These are phyloP conservation scores for Panellus pusillus DNA, from an alignment of 768 basidiomycete species.

Conservation along the genomic window DNA sequence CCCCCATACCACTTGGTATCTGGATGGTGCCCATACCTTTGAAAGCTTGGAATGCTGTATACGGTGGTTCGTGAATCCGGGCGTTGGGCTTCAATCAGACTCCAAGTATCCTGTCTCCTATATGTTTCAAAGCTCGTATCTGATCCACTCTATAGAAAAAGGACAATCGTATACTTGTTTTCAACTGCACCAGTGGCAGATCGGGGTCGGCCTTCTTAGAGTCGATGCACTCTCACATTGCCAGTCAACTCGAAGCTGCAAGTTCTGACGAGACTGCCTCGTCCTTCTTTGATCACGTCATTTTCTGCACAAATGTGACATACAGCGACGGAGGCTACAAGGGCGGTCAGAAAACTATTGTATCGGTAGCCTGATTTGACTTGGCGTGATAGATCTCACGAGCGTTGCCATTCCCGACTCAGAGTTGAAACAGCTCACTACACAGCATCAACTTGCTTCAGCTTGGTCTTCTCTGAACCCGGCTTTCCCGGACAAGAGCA, in stretches of 20 bases:
- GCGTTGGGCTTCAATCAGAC: conserved; percentile 43
- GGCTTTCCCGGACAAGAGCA: conserved; percentile 54
- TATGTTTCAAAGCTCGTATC: background rate
- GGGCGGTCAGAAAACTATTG: conserved; percentile 56
- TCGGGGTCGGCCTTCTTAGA: conserved; percentile 73
- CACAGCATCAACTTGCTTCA: conserved; percentile 72
- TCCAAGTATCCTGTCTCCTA: conserved; percentile 4
- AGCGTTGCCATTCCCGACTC: conserved; percentile 61
- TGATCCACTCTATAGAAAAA: conserved; percentile 22
- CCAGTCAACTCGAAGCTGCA: conserved; percentile 44
- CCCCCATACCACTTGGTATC: conserved; percentile 69
- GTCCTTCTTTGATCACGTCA: conserved; percentile 76
- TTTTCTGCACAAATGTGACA: conserved; percentile 97
- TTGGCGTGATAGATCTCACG: conserved; percentile 64
- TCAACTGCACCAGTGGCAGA: conserved; percentile 94
- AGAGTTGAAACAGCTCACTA: conserved; percentile 65
- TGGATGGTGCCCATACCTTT: conserved; percentile 94
- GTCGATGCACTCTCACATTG: conserved; percentile 53
- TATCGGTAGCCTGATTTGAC: background rate
- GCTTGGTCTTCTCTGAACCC: conserved; percentile 73
- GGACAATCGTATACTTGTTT: conserved; percentile 67
- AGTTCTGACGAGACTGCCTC: conserved; percentile 36
- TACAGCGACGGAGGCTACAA: conserved; percentile 89
- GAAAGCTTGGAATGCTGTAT: conserved; percentile 89
- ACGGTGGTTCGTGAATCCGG: conserved; percentile 80